Evolutionary conservation across 805 yeast genomes (phyloP), one percentile per base, ranked within the genome.

Genomic region (Candida silvicultrix): DNA sequence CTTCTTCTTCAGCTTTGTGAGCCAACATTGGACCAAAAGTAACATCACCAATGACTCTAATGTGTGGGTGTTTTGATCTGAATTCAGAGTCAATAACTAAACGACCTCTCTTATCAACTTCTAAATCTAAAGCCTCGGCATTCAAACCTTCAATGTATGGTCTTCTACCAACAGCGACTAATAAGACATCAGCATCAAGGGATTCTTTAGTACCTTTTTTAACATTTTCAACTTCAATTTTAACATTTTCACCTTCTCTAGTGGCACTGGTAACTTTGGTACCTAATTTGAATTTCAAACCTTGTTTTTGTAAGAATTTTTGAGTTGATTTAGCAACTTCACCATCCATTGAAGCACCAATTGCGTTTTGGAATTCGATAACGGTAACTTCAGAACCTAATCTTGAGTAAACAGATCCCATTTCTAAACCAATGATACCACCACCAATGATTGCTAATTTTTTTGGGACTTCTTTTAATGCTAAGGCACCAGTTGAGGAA

Each of bases 1-100:
- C 99, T 77, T 94, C 99, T 69, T 94, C 99, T 77, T 94, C 99
- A 52, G 99, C 99, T 78, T 94, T 94, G 80, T 94, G 99, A 54
- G 99, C 99, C 72, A 94, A 80, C 99, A 94, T 94, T 60, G 96
- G 92, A 59, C 99, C 99, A 61, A 88, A 94, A 38, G 99, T 94
- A 46, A 84, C 97, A 65, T 94, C 99, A 69, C 99, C 99, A 69
- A 94, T 88, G 62, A 89, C 95, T 71, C 96, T 87, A 67, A 94
- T 90, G 72, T 94, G 96, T 46, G 90, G 85, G 70, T 76, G 80
- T 70, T 88, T 90, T 55, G 98, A 85, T 73, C 88, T 85, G 80
- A 80, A 94, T 75, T 92, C 89, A 49, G 85, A 82, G 69, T 94
- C 97, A 62, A 95, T 92, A 46, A 94, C 95, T 62, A 94, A 76